These are phyloP conservation scores for Cystobasidiaceae sp. DNA, from an alignment of 1,284 basidiomycete genomes.

Conservation along the genomic window DNA sequence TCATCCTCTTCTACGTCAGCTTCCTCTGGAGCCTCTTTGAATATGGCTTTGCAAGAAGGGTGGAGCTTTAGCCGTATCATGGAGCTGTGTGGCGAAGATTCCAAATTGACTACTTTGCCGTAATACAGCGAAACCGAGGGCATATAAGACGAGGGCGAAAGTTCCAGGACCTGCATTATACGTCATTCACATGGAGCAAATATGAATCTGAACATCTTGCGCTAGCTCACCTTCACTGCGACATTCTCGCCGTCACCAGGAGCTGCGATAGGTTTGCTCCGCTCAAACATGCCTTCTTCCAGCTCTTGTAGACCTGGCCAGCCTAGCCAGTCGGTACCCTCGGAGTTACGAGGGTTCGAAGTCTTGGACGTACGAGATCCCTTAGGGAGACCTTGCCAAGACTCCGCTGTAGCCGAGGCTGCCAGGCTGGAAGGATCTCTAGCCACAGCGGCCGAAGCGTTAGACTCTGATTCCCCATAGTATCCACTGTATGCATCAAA, in stretches of 20 bases:
- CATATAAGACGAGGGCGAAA: constrained; percentile 34
- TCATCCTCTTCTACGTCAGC: too few relatives aligned
- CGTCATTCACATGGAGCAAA: too few relatives aligned
- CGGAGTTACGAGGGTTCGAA: background rate
- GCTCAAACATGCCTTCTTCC: constrained; percentile 1
- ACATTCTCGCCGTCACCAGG: constrained; percentile 12
- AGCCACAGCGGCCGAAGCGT: too few relatives aligned
- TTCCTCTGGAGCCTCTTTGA: background rate
- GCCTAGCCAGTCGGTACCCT: background rate
- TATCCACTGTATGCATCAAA: constrained; percentile 3
- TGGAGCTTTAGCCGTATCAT: constrained; percentile 35
- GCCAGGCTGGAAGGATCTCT: too few relatives aligned
- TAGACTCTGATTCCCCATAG: too few relatives aligned
- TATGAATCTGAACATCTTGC: too few relatives aligned
- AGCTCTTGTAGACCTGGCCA: background rate
- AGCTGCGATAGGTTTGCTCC: background rate
- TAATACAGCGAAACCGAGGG: constrained; percentile 36
- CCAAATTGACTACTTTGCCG: constrained; percentile 30
- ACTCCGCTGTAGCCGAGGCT: too few relatives aligned
- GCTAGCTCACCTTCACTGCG: constrained; percentile 32
- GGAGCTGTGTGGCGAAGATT: background rate
- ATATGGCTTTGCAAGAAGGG: constrained; percentile 19
- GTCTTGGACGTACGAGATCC: too few relatives aligned
- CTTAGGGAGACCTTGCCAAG: too few relatives aligned
- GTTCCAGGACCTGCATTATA: constrained; percentile 41